Conservation (phyloP, 202 grass and related monocot genomes). For the Setaria viridis region DNA sequence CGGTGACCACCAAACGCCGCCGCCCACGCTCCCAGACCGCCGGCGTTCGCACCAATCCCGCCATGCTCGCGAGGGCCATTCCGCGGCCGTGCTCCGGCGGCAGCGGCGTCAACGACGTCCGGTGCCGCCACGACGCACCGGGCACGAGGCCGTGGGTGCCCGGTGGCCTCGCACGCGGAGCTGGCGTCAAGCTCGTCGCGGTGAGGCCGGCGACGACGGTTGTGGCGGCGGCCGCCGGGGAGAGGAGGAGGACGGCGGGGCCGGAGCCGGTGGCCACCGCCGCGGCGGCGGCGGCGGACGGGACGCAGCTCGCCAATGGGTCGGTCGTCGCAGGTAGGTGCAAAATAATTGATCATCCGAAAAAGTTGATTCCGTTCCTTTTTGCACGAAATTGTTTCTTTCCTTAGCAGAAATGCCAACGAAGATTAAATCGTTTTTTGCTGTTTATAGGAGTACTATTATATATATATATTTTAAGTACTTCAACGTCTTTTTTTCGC, state of each 20-base stretch:
- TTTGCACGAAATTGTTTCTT: background rate
- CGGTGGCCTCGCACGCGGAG: background rate
- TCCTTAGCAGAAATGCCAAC: background rate
- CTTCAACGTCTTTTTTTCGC: background rate
- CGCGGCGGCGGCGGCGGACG: background rate
- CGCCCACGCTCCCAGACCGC: background rate
- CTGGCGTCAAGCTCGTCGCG: conserved; percentile 7
- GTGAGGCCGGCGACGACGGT: background rate
- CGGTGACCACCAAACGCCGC: conserved; percentile 2
- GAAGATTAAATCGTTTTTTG: background rate
- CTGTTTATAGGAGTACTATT: no score
- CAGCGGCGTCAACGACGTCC: no score
- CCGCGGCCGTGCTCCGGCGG: background rate
- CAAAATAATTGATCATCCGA: background rate
- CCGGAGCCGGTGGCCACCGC: background rate
- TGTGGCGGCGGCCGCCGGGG: conserved; percentile 1
- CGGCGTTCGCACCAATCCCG: background rate
- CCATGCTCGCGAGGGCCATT: conserved; percentile 40
- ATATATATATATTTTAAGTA: background rate
- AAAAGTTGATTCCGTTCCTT: background rate
- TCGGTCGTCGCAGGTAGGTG: conserved; percentile 45
- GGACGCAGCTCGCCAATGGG: conserved; percentile 17
- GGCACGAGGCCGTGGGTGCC: background rate
- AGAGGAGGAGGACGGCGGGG: background rate
- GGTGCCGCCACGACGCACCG: background rate